These are phyloP conservation scores for Ophiocordyceps australis DNA, from an alignment of 2,329 filamentous ascomycete species.

Conservation along the genomic window DNA sequence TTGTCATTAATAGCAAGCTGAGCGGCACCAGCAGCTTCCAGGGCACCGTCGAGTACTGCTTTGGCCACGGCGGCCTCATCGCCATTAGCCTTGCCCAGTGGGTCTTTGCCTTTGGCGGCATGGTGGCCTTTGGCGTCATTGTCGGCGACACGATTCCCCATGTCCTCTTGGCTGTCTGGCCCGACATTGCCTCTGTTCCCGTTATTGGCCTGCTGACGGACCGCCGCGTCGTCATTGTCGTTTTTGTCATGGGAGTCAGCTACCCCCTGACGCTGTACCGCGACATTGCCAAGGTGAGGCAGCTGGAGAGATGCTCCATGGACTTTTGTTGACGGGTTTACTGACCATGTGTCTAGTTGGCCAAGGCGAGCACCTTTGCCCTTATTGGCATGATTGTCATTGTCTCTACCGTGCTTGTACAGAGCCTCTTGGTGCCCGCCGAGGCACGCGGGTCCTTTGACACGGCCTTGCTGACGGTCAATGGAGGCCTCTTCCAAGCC, in stretches of 20 bases:
- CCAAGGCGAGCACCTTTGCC: slow-evolving; percentile 87
- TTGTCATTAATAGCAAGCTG: slow-evolving; percentile 94
- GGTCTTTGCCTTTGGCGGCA: slow-evolving; percentile 96
- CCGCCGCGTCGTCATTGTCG: slow-evolving; percentile 66
- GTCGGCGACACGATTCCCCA: slow-evolving; percentile 92
- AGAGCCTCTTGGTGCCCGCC: slow-evolving; percentile 56
- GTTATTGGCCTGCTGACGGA: slow-evolving; percentile 72
- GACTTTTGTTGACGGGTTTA: not conserved
- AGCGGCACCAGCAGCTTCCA: slow-evolving; percentile 90
- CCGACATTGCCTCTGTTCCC: slow-evolving; percentile 49
- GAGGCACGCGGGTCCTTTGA: slow-evolving; percentile 56
- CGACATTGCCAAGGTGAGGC: slow-evolving; percentile 80
- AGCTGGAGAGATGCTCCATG: not conserved
- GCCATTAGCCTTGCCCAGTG: slow-evolving; percentile 86
- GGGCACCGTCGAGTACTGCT: slow-evolving; percentile 89
- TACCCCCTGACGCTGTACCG: slow-evolving; percentile 86
- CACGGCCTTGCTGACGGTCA: slow-evolving; percentile 56
- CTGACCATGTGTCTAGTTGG: slow-evolving; percentile 38
- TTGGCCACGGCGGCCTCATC: slow-evolving; percentile 70
- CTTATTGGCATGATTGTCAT: slow-evolving; percentile 88
- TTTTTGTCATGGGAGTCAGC: slow-evolving; percentile 72
- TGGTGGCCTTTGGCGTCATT: slow-evolving; percentile 96
- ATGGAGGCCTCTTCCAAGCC: slow-evolving; percentile 80
- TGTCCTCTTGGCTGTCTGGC: slow-evolving; percentile 70
- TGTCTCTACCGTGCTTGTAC: slow-evolving; percentile 69